Conservation (phyloP, 1,284 basidiomycete genomes). For the Boletellus deceptivus region DNA sequence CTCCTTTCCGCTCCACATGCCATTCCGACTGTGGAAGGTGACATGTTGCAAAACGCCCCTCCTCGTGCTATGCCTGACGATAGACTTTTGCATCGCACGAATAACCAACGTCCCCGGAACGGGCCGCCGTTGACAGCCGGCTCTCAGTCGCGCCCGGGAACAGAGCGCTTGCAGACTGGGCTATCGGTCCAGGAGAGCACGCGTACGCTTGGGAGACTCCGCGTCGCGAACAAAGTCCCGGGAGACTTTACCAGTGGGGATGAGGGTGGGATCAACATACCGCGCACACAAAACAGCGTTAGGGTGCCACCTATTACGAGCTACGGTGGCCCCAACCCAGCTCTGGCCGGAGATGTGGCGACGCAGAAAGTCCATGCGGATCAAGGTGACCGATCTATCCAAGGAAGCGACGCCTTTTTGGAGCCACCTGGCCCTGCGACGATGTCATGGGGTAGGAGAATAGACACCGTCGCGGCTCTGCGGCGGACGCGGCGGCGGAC, state of each 20-base stretch:
- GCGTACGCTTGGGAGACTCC: slow-evolving; percentile 38
- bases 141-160: slow-evolving; percentile 7
- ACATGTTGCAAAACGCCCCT: background rate
- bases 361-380: background rate
- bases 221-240: slow-evolving; percentile 42
- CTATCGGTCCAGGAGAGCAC: slow-evolving; percentile 33
- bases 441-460: slow-evolving; percentile 26
- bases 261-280: slow-evolving; percentile 28
- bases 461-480: slow-evolving; percentile 22
- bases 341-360: background rate
- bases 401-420: background rate
- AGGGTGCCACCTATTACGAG: background rate
- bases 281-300: background rate
- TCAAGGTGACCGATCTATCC: background rate
- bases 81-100: background rate
- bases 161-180: slow-evolving; percentile 16
- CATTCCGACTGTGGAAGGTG: slow-evolving; percentile 1
- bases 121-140: background rate
- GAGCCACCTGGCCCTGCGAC: slow-evolving; percentile 32
- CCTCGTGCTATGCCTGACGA: background rate
- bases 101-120: background rate
- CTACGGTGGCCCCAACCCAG: background rate
- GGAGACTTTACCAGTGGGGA: slow-evolving; percentile 43
- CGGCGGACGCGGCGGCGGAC: slow-evolving; percentile 14
- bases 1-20: slow-evolving; percentile 14